Percentiles rank a stretch among this genome's conserved stretches.
Conservation (phyloP, 768 basidiomycete genomes). For the Sutorius australiensis region DNA sequence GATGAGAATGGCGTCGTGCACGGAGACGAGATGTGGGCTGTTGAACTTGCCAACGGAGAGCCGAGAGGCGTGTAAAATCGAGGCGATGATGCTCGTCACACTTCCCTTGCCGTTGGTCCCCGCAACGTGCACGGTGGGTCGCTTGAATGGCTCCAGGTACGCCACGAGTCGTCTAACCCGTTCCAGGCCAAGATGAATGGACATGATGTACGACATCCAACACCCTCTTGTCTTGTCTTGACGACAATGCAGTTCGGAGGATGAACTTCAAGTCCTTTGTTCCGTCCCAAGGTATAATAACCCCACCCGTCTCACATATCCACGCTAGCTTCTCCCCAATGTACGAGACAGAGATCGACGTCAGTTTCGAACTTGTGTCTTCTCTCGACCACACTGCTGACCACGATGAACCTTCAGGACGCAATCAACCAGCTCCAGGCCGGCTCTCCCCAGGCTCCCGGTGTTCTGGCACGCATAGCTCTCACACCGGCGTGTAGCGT, state of each 20-base stretch:
- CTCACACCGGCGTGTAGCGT: slow-evolving; percentile 15
- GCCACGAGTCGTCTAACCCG: slow-evolving; percentile 52
- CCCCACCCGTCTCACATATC: background rate
- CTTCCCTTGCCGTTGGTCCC: slow-evolving; percentile 99
- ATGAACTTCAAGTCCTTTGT: background rate
- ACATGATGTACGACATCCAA: slow-evolving; percentile 42
- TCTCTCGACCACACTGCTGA: background rate
- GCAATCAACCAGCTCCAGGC: slow-evolving; percentile 18
- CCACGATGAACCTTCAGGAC: slow-evolving; percentile 7
- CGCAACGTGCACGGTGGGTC: slow-evolving; percentile 86
- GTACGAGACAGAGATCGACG: slow-evolving; percentile 17
- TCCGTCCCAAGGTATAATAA: background rate
- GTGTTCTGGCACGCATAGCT: slow-evolving; percentile 19
- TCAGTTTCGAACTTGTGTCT: background rate
- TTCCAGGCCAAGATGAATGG: slow-evolving; percentile 66
- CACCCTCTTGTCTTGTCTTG: background rate
- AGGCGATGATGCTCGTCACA: slow-evolving; percentile 77
- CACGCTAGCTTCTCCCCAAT: slow-evolving; percentile 5
- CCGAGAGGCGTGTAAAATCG: slow-evolving; percentile 57
- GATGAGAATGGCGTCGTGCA: slow-evolving; percentile 74
- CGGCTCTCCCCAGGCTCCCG: slow-evolving; percentile 20
- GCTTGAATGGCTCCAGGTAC: slow-evolving; percentile 56
- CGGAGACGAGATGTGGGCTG: slow-evolving; percentile 81
- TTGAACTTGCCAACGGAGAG: slow-evolving; percentile 82
- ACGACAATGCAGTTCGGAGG: background rate